A percentile compares a stretch with the other conserved stretches of the same genome.
phyloP scores from a whole-genome alignment of 2,329 filamentous ascomycete species.

The Fusarium citri region DNA sequence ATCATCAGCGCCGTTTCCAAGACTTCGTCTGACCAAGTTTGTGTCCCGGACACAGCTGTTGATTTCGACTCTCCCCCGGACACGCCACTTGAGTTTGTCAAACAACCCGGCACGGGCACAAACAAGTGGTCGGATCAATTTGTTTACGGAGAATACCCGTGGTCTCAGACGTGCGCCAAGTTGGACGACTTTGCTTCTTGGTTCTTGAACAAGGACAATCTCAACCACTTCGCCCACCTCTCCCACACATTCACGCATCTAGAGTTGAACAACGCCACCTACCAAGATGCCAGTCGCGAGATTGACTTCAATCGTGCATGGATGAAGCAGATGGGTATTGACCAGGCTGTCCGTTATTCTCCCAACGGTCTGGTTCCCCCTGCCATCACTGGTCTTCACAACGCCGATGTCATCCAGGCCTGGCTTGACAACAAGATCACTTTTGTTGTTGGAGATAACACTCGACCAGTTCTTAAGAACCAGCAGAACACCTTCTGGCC shows the following conservation, averaged over 20 bases:
- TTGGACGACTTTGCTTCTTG: constrained; percentile 31
- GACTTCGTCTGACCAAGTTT: not conserved
- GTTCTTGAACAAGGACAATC: constrained; percentile 26
- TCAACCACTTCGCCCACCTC: constrained; percentile 31
- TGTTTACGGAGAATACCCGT: constrained; percentile 11
- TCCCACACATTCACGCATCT: constrained; percentile 35
- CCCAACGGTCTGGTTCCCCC: constrained; percentile 27
- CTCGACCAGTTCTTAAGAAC: constrained; percentile 13
- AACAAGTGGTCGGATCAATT: constrained; percentile 23
- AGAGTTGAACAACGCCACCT: constrained; percentile 35
- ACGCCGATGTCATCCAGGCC: constrained; percentile 30
- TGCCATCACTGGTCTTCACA: constrained; percentile 35
- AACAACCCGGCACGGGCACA: constrained; percentile 18
- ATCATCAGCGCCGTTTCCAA: constrained; percentile 13
- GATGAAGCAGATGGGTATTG: constrained; percentile 29
- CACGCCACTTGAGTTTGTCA: constrained; percentile 28
- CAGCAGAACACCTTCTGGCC: constrained; percentile 25
- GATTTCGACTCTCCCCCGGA: constrained; percentile 14
- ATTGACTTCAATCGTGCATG: constrained; percentile 34
- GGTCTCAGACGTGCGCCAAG: constrained; percentile 29
- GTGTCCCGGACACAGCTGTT: constrained; percentile 7
- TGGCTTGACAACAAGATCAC: constrained; percentile 30
- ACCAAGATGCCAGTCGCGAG: constrained; percentile 27
- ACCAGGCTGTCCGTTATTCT: constrained; percentile 21
- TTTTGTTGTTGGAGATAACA: constrained; percentile 33